Evolutionary conservation across 2,329 filamentous ascomycete species (phyloP), one percentile per base, ranked within the genome.

Genomic region (Alternaria ventricosa): DNA sequence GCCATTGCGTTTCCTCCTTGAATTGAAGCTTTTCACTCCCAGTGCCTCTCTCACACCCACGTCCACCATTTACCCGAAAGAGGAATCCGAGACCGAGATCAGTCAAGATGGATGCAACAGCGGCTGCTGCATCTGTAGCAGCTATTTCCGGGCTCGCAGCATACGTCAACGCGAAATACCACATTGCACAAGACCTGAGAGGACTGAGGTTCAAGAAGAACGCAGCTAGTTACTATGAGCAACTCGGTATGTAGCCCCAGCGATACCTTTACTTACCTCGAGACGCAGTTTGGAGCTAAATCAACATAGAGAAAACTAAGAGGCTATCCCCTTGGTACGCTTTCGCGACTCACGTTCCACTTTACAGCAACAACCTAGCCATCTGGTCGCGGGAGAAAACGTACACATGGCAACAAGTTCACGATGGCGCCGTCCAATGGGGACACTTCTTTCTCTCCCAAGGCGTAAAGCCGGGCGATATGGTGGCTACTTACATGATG

Each of bases 131-230:
- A 27, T 73, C 75, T 25, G 28, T 78, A 36, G 75, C 75, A n/a
- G 75, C 72, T 13, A 63, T 75, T 12, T 64, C 72, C 9, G 78
- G 80, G n/a, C 75, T 82, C 6, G 84, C 85, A 45, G 84, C 85
- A 8, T 92, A 92, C 65, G 77, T 91, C 30, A 87, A 94, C 75
- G 91, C 87, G 45, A 92, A 90, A 79, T 89, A 87, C 68, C 87
- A 91, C 71, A 73, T 93, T 47, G 75, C 79, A 30, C 87, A 91
- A 68, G 91, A 94, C 73, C 61, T 90, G 12, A 71, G 73, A 0
- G 69, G 71, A 9, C 71, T 90, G n/a, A 72, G 79, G 30, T 65
- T 30, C 75, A 81, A 36, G 64, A 81, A 74, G 83, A 86, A 78
- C 57, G 77, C 69, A 23, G 61, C 49, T 55, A 74, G 65, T 27